Evolutionary conservation across 2,329 filamentous ascomycete genomes (phyloP).

Genomic region (Akanthomyces lecanii): DNA sequence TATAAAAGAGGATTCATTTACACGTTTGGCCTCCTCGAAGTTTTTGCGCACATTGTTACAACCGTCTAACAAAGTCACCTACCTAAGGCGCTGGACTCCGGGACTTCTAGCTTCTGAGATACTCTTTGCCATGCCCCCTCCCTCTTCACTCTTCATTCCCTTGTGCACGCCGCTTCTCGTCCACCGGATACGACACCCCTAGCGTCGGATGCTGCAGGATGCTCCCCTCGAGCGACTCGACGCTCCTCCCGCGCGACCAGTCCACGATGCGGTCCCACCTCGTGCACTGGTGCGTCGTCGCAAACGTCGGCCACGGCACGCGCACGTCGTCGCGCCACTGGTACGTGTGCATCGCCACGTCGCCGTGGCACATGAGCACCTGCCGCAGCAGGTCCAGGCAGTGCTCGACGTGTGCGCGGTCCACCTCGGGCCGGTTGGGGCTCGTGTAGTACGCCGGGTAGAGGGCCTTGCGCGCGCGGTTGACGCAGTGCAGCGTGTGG

Average conservation of each 20-base stretch:
- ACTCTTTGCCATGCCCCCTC: too few relatives aligned
- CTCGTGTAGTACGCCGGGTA: constrained; percentile 17
- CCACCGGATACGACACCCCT: background rate
- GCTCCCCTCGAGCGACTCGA: background rate
- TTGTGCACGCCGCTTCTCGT: background rate
- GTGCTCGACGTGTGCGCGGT: constrained; percentile 14
- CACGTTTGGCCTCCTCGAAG: background rate
- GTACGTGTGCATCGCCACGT: constrained; percentile 16
- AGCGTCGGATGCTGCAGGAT: background rate
- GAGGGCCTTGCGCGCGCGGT: constrained; percentile 16
- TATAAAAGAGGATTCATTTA: background rate
- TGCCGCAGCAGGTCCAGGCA: constrained; percentile 20
- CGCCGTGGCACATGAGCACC: constrained; percentile 20
- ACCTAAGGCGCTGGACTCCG: too few relatives aligned
- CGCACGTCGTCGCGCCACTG: constrained; percentile 14
- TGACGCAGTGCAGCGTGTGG: constrained; percentile 18
- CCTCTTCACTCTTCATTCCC: too few relatives aligned
- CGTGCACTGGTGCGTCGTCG: constrained; percentile 10
- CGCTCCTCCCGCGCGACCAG: background rate
- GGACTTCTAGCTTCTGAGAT: background rate
- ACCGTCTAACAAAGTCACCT: too few relatives aligned
- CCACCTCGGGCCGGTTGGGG: constrained; percentile 9
- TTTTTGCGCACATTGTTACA: too few relatives aligned
- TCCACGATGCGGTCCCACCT: background rate
- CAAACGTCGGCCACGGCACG: constrained; percentile 7